Base-by-base conservation (phyloP, 176 grass and related monocot species). In the Ananas comosus region DNA sequence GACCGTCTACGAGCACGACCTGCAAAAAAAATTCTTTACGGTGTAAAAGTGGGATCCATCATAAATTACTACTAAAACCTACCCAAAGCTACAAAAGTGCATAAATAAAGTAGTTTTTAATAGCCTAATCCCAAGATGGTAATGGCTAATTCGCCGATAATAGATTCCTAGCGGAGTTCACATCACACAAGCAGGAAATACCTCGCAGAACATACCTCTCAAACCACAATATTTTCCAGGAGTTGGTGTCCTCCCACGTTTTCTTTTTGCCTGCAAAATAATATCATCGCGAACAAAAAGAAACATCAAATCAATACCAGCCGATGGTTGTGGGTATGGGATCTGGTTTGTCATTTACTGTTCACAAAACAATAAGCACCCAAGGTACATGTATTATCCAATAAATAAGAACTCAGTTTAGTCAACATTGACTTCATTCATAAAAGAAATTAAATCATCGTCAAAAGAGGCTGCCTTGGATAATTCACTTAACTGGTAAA, bases 191-290 rank as follows among this genome's bases (percentile, higher is more conserved):
- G 28, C 33, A 48, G 16, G 17, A 42, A 67, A 49, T 49, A 16
- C 10, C 13, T 47, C 1, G 1, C 33, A 49, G 48, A 4, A 14
- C 65, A 49, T 77, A 50, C 61, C 75, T 77, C 75, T 69, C 28
- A 27, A 66, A 14, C 93, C 88, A 13, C 83, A 80, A 51, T 92
- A 96, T 79, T 87, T 81, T 80, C 93, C 93, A 72, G 88, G 93
- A 72, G 93, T 96, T 73, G 93, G 88, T 68, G 88, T 96, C 80
- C 93, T 89, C 59, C 90, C 86, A 53, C 88, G 81, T 64, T 73
- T 96, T 78, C 93, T 85, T 85, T 96, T 96, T 50, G 93, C 88
- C 93, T 96, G 82, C 21, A 50, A 83, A 42, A 42, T 42, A 42
- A 42, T 42, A 42, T 42, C 33, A 42, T 42, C 4, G 33, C 5